These are phyloP conservation scores for Macadamia integrifolia DNA, from an alignment of 164 flowering plant genomes.

Conservation along the genomic window DNA sequence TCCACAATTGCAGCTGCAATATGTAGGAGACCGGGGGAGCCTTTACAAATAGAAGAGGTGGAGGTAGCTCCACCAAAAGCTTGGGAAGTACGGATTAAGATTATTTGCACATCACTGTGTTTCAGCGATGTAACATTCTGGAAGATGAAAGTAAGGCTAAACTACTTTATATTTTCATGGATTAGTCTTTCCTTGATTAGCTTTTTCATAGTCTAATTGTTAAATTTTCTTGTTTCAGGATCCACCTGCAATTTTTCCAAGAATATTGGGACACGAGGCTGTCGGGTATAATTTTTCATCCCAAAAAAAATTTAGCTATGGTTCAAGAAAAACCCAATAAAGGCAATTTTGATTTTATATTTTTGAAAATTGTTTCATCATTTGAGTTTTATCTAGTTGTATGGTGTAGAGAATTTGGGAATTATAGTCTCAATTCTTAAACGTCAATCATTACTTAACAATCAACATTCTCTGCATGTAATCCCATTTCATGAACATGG, in stretches of 20 bases:
- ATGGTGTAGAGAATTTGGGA: not conserved
- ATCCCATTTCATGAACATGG: no score
- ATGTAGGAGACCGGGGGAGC: conserved; percentile 40
- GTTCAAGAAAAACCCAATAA: no score
- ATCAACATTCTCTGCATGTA: no score
- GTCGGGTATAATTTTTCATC: conserved; percentile 36
- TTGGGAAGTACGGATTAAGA: conserved; percentile 45
- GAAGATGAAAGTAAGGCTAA: conserved; percentile 32
- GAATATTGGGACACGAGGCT: conserved; percentile 73
- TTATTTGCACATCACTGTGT: conserved; percentile 61
- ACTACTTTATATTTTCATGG: not conserved
- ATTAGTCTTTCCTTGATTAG: not conserved
- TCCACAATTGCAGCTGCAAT: conserved; percentile 41
- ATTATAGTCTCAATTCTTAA: no score
- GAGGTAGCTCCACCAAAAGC: conserved; percentile 53
- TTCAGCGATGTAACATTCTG: conserved; percentile 55
- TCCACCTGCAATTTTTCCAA: conserved; percentile 46
- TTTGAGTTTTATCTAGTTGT: not conserved
- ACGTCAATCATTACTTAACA: no score
- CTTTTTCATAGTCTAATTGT: not conserved
- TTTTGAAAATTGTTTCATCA: not conserved
- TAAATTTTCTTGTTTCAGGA: conserved; percentile 26
- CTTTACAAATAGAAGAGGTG: conserved; percentile 55
- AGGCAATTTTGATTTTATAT: no score
- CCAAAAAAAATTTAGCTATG: no score